These are phyloP conservation scores for Penicillium canescens DNA, from an alignment of 495 filamentous ascomycete genomes.

Conservation along the genomic window DNA sequence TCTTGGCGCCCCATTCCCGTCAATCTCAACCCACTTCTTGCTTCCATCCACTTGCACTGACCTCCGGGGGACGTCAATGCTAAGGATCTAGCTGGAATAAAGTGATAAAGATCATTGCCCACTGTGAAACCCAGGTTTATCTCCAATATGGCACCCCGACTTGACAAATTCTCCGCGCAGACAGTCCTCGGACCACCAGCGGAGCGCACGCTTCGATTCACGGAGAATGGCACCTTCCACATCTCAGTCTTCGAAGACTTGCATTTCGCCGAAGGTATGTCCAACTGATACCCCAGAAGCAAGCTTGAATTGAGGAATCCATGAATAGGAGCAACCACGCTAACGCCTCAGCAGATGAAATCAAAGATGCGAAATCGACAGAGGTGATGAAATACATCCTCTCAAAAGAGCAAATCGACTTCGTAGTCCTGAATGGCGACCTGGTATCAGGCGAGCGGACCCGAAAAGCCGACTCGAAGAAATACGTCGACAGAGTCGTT, in stretches of 20 bases:
- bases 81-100: too few relatives aligned
- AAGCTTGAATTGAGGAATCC: not conserved
- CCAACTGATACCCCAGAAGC: not conserved
- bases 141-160: slow-evolving; percentile 1
- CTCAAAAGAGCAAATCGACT: slow-evolving; percentile 52
- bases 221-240: slow-evolving; percentile 39
- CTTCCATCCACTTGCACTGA: too few relatives aligned
- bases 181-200: not conserved
- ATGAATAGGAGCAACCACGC: not conserved
- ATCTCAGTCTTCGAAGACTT: slow-evolving; percentile 67
- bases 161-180: not conserved
- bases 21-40: too few relatives aligned
- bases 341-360: slow-evolving; percentile 7
- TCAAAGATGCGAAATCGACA: slow-evolving; percentile 55
- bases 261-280: slow-evolving; percentile 66
- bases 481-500: slow-evolving; percentile 64
- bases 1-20: too few relatives aligned
- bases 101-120: too few relatives aligned
- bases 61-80: too few relatives aligned
- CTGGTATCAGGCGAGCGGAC: slow-evolving; percentile 71
- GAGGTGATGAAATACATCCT: slow-evolving; percentile 62
- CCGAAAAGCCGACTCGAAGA: slow-evolving; percentile 54
- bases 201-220: slow-evolving; percentile 24
- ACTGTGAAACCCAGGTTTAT: not conserved
- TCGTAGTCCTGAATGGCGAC: slow-evolving; percentile 75